A percentile compares a stretch with the other conserved stretches of the same genome.
Conservation (phyloP, 441 rosid species). For the Aquilaria agallochum region DNA sequence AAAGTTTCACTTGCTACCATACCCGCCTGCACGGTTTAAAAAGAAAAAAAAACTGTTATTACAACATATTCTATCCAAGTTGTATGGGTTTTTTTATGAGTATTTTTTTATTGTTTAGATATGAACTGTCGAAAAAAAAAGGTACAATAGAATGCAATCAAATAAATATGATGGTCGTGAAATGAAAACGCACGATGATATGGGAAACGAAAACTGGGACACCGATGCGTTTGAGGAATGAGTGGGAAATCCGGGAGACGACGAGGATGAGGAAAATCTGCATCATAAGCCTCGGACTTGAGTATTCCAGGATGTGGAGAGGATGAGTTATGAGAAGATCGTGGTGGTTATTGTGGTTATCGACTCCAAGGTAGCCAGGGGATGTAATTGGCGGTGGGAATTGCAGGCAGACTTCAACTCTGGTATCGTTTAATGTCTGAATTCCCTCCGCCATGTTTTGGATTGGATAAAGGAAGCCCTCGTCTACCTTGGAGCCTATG, state of each 20-base stretch:
- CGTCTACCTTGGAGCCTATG: too few species aligned
- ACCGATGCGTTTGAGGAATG: constrained; percentile 7
- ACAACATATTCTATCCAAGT: constrained; percentile 12
- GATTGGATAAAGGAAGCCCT: too few species aligned
- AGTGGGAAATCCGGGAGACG: constrained; percentile 7
- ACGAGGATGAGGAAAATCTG: constrained; percentile 1
- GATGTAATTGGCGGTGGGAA: too few species aligned
- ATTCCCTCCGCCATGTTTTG: too few species aligned
- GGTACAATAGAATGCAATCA: not conserved
- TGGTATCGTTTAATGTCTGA: too few species aligned
- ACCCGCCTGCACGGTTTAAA: not conserved
- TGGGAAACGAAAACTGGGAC: constrained; percentile 13
- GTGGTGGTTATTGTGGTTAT: too few species aligned
- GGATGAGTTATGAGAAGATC: too few species aligned
- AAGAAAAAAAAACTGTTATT: not conserved
- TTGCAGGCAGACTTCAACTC: too few species aligned
- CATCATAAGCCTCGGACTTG: constrained; percentile 9
- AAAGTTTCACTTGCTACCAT: not conserved
- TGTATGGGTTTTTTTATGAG: not conserved
- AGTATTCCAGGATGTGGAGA: not conserved
- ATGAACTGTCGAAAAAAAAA: not conserved
- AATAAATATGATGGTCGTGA: not conserved
- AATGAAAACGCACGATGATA: constrained; percentile 8
- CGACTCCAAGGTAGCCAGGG: too few species aligned
- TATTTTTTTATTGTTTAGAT: too few species aligned